Evolutionary conservation across 73 alveolate species (phyloP).

Genomic region (Paramecium sonneborni): DNA sequence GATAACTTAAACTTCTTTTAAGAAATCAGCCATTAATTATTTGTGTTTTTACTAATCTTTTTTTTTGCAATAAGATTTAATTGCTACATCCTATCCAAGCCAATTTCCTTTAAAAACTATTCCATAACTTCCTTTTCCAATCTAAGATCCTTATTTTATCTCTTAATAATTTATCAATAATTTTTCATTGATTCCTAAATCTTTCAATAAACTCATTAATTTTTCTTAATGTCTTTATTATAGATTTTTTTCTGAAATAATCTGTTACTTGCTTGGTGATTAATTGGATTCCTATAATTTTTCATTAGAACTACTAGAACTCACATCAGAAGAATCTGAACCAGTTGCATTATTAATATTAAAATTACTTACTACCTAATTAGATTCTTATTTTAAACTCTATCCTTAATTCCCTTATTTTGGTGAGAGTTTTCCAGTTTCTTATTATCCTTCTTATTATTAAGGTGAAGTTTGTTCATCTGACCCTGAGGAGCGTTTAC

Average conservation of each 20-base stretch:
- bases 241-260: not conserved
- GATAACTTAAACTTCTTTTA: conserved; percentile 91
- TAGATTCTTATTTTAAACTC: not conserved
- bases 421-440: not conserved
- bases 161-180: conserved; percentile 46
- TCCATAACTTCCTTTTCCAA: conserved; percentile 90
- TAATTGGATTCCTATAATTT: not conserved
- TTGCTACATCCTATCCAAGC: conserved; percentile 88
- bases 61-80: conserved; percentile 83
- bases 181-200: conserved; percentile 63
- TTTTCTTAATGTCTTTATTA: not conserved
- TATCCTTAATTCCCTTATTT: conserved; percentile 23
- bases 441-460: not conserved
- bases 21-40: conserved; percentile 81
- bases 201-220: conserved; percentile 22
- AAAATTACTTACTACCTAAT: not conserved
- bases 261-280: not conserved
- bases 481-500: not conserved
- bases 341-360: conserved; percentile 15
- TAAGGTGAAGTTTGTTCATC: not conserved
- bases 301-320: conserved; percentile 11
- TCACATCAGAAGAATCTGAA: not conserved
- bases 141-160: conserved; percentile 34
- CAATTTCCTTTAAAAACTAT: conserved; percentile 88
- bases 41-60: conserved; percentile 62